Evolutionary conservation across 495 filamentous ascomycete species (phyloP), one percentile per base, ranked within the genome.

Genomic region (Penicillium malachiteum): DNA sequence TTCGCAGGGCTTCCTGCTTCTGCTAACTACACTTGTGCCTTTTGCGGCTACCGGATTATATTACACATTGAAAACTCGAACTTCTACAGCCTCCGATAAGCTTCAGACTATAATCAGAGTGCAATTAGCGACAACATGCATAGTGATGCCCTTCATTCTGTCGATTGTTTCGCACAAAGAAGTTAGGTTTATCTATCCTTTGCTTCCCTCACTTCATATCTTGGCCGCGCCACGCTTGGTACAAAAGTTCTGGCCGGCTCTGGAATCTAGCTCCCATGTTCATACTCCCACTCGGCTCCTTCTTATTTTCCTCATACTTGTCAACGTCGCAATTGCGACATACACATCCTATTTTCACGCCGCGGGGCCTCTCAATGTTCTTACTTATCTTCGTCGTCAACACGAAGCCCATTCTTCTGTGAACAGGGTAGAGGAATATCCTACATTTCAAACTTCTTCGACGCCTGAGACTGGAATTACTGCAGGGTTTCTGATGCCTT

Each of bases 171-270:
- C 93, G 31, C 94, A 98, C 74, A 98, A 98, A 71, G 94, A 98
- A 82, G 89, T 96, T 56, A 90, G 94, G 57, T 98, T 98, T 73
- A 88, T 97, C 57, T 96, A 96, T 65, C 95, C 94, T 5, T 81
- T 97, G 34, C 80, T 98, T 0, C 94, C 94, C 5, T 78, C 87
- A 14, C 79, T 98, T 11, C 91, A 96, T 67, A 76, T 95, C 60
- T 77, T 97, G 43, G 81, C 87, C 4, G 89, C 91, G 0, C 80
- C 83, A 1, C 80, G 85, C 17, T 71, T 90, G 21, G 74, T 82
- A 3, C 72, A 77, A 31, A 92, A 88, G 72, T 92, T 92, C 62
- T 78, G 78, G 39, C 71, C 71, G 0, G 71, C 64, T 21, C 47
- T 82, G 34, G 39, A 48, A 37, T 70, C 69, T n/a, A 65, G 60